Evolutionary conservation across 192 early-diverging fungal genomes (phyloP).

Genomic region (Dimargaris cristalligena): DNA sequence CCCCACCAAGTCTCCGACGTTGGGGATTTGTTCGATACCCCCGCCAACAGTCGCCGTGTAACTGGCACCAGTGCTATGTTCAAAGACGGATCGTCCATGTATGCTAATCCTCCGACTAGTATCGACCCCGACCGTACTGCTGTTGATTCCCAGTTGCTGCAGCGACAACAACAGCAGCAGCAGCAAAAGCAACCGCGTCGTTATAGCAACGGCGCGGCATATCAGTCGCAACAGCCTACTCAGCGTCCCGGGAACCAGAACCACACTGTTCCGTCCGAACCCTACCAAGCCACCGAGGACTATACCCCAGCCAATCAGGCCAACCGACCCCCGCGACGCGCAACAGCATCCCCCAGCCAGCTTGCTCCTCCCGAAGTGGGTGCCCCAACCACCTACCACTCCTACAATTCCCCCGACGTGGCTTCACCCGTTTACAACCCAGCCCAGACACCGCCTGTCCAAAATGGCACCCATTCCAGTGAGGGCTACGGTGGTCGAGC

Average conservation of each 20-base stretch:
- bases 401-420: not conserved
- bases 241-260: not conserved
- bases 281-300: not conserved
- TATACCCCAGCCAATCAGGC: too few relatives aligned
- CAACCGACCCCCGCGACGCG: not conserved
- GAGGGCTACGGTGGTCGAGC: too few relatives aligned
- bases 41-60: not conserved
- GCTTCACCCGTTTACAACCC: not conserved
- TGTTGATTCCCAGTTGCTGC: not conserved
- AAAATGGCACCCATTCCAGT: too few relatives aligned
- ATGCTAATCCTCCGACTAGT: too few relatives aligned
- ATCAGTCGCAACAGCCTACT: not conserved
- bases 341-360: not conserved
- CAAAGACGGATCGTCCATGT: too few relatives aligned
- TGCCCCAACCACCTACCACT: not conserved
- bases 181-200: not conserved
- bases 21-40: not conserved
- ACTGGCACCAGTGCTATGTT: not conserved
- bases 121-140: not conserved
- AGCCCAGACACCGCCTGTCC: too few relatives aligned
- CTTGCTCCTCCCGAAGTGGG: not conserved
- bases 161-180: not conserved
- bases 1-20: not conserved
- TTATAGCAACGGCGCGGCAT: too few relatives aligned
- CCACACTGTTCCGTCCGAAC: not conserved